Evolutionary conservation across 192 early-diverging fungal genomes (phyloP).

Genomic region (Mortierella hygrophila): DNA sequence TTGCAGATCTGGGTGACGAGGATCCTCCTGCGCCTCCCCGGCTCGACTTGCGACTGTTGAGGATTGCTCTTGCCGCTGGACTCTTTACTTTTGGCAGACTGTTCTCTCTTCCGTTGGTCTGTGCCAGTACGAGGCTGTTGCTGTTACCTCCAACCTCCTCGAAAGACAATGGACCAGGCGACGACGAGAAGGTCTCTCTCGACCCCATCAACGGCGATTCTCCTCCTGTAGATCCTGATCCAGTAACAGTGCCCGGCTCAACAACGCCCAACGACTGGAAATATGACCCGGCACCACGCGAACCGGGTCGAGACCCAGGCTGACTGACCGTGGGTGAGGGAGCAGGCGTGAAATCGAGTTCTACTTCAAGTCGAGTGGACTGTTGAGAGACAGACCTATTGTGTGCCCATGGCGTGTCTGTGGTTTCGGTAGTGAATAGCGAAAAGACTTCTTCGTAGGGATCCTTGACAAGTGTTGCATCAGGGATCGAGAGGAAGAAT

Average conservation of each 20-base stretch:
- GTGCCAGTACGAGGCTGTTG: not conserved
- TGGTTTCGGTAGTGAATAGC: constrained; percentile 51
- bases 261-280: not conserved
- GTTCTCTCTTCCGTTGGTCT: not conserved
- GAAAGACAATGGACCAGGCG: not conserved
- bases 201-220: not conserved
- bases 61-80: constrained; percentile 12
- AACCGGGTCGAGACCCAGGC: constrained; percentile 26
- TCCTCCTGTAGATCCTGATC: constrained; percentile 8
- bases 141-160: not conserved
- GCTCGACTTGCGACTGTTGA: constrained; percentile 23
- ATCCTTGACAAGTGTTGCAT: constrained; percentile 18
- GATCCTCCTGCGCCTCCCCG: constrained; percentile 12
- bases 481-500: constrained; percentile 47
- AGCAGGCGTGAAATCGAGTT: constrained; percentile 44
- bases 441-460: constrained; percentile 53
- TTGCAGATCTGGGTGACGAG: not conserved
- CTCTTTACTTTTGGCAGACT: constrained; percentile 10
- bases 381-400: constrained; percentile 46
- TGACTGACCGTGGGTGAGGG: constrained; percentile 37
- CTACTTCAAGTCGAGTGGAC: constrained; percentile 40
- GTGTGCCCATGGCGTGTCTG: constrained; percentile 39
- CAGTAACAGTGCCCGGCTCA: not conserved
- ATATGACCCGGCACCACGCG: constrained; percentile 11
- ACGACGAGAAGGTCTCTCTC: not conserved